Conservation (phyloP, 208 protist species). For the Crithidia fasciculata region DNA sequence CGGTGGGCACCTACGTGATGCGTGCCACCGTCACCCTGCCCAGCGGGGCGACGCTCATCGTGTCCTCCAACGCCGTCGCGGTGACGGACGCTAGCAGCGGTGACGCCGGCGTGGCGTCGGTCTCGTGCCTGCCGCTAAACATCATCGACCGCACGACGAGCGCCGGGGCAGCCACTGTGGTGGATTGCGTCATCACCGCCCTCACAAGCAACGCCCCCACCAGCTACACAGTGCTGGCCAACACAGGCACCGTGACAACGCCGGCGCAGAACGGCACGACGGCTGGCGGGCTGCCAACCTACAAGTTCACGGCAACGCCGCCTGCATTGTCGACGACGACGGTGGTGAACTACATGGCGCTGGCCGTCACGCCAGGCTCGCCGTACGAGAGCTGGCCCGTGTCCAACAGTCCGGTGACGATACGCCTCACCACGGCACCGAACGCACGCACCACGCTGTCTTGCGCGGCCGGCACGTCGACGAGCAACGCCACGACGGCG, state of each 20-base stretch:
- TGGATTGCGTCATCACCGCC: conserved; percentile 55
- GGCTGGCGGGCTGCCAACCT: conserved; percentile 36
- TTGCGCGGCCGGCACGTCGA: conserved; percentile 31
- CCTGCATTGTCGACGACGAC: conserved; percentile 18
- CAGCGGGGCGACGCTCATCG: conserved; percentile 44
- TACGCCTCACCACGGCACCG: conserved; percentile 65
- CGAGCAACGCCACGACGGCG: not conserved
- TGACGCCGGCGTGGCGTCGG: conserved; percentile 30
- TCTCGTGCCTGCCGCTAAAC: conserved; percentile 62
- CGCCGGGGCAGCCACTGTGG: conserved; percentile 4
- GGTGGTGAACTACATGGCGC: conserved; percentile 60
- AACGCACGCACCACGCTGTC: conserved; percentile 39
- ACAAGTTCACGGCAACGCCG: conserved; percentile 69
- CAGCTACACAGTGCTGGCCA: conserved; percentile 60
- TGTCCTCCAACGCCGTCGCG: conserved; percentile 44
- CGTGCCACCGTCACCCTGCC: conserved; percentile 59
- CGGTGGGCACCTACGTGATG: conserved; percentile 63
- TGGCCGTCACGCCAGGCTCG: conserved; percentile 39
- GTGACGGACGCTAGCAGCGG: conserved; percentile 32
- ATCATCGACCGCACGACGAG: conserved; percentile 40
- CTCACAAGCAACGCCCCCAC: conserved; percentile 31
- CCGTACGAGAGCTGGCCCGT: conserved; percentile 65
- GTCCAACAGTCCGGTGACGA: conserved; percentile 60
- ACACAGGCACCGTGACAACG: conserved; percentile 50
- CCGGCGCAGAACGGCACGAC: conserved; percentile 38